A percentile compares a stretch with the other conserved stretches of the same genome.
These are phyloP conservation scores for Trichosporon coremiiforme DNA, from an alignment of 1,284 basidiomycete genomes.

Conservation along the genomic window DNA sequence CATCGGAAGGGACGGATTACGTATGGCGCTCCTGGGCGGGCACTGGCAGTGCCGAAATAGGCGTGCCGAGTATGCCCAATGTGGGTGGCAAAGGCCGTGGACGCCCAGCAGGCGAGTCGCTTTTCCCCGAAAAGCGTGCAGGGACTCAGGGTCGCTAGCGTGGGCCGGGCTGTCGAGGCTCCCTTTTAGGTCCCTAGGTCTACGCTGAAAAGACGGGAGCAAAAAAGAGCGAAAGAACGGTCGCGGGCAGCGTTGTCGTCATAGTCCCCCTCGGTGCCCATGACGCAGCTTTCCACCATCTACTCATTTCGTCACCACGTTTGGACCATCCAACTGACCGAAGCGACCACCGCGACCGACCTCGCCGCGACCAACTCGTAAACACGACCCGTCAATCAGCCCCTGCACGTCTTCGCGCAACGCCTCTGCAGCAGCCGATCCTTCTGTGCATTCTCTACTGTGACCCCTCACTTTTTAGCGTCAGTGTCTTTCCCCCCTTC, in stretches of 20 bases:
- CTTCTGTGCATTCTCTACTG: not conserved
- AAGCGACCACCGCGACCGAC: slow-evolving; percentile 13
- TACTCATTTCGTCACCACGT: slow-evolving; percentile 12
- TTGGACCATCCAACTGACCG: not conserved
- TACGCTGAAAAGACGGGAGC: not conserved
- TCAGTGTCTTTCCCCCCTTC: not conserved
- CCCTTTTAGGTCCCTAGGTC: no score
- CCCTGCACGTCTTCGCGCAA: not conserved
- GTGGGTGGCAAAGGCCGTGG: slow-evolving; percentile 3
- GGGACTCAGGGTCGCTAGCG: not conserved
- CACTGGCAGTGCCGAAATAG: not conserved
- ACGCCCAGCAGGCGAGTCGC: not conserved
- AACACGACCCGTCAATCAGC: slow-evolving; percentile 8
- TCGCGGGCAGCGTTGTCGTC: slow-evolving; percentile 8
- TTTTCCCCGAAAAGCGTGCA: not conserved
- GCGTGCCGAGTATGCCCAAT: not conserved
- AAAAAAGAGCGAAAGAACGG: not conserved
- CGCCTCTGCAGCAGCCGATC: not conserved
- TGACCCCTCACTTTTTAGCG: not conserved
- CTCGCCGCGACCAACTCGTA: not conserved
- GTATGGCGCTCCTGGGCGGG: not conserved
- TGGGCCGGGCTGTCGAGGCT: not conserved
- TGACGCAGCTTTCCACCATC: slow-evolving; percentile 13
- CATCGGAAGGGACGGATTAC: not conserved
- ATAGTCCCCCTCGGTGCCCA: slow-evolving; percentile 4